A percentile compares a stretch with the other conserved stretches of the same genome.
Evolutionary conservation across 805 yeast species (phyloP).

Genomic region (Pichia paraexigua): DNA sequence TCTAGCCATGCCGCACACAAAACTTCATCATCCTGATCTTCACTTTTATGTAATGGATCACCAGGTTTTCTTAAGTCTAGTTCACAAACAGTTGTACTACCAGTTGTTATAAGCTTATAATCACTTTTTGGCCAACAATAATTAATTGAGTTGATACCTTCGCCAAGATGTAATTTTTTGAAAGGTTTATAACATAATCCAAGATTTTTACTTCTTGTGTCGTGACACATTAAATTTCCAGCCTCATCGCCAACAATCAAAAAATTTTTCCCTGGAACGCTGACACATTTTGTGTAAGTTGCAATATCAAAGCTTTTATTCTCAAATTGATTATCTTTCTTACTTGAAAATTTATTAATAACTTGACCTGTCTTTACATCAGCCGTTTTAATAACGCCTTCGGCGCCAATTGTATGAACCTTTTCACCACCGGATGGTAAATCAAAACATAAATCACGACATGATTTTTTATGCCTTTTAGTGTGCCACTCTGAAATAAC

Average conservation of each 20-base stretch:
- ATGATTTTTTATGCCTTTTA: constrained; percentile 82
- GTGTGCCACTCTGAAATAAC: constrained; percentile 64
- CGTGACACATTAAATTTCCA: constrained; percentile 60
- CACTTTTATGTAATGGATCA: constrained; percentile 57
- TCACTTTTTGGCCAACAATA: constrained; percentile 64
- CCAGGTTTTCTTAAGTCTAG: constrained; percentile 61
- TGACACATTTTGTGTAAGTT: constrained; percentile 35
- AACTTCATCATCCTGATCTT: constrained; percentile 92
- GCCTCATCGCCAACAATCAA: constrained; percentile 58
- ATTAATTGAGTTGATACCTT: constrained; percentile 66
- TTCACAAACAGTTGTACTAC: constrained; percentile 73
- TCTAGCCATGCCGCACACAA: constrained; percentile 65
- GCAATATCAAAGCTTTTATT: constrained; percentile 1
- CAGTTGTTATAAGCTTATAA: constrained; percentile 72
- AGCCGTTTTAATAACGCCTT: constrained; percentile 71
- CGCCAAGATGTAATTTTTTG: constrained; percentile 61
- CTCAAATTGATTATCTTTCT: constrained; percentile 15
- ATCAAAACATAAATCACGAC: constrained; percentile 64
- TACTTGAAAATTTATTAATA: constrained; percentile 35
- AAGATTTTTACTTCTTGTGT: constrained; percentile 40
- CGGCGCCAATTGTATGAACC: constrained; percentile 71
- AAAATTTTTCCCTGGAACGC: constrained; percentile 40
- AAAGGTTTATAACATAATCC: constrained; percentile 38
- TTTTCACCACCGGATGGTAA: constrained; percentile 41
- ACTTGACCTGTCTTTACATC: constrained; percentile 69